phyloP scores from a whole-genome alignment of 2,329 filamentous ascomycete species.

The Pseudogymnoascus sp. region DNA sequence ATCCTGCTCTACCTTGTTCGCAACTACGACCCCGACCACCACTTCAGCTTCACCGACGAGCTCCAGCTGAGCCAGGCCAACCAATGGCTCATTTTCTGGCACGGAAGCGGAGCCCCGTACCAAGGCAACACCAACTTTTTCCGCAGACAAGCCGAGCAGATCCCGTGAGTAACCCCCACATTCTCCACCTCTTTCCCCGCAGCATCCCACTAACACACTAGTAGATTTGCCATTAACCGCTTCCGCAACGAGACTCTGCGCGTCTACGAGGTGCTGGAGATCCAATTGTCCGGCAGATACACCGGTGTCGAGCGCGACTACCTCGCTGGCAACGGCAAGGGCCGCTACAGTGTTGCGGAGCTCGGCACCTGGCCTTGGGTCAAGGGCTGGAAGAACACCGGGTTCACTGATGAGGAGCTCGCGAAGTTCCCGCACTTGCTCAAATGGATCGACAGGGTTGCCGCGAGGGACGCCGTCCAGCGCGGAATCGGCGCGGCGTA shows the following conservation, averaged over 20 bases:
- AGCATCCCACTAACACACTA: conserved; percentile 6
- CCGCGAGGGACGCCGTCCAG: conserved; percentile 36
- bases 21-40: conserved; percentile 38
- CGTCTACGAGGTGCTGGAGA: conserved; percentile 47
- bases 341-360: conserved; percentile 47
- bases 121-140: conserved; percentile 38
- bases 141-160: conserved; percentile 37
- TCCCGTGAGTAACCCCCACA: conserved; percentile 30
- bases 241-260: conserved; percentile 45
- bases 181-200: neutral
- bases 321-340: conserved; percentile 43
- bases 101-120: conserved; percentile 36
- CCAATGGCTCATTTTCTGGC: conserved; percentile 50
- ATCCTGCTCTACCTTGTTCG: conserved; percentile 46
- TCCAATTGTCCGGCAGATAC: conserved; percentile 44
- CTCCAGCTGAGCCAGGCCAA: conserved; percentile 40
- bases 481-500: neutral
- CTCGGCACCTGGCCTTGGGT: conserved; percentile 46
- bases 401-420: conserved; percentile 41
- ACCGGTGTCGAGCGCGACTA: conserved; percentile 41
- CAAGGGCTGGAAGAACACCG: conserved; percentile 35
- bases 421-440: conserved; percentile 42
- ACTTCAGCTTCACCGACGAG: conserved; percentile 44
- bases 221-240: conserved; percentile 38
- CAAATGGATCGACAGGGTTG: conserved; percentile 46